Evolutionary conservation across 768 basidiomycete genomes (phyloP), one percentile per base, ranked within the genome.

Genomic region (Agaricus blazei): DNA sequence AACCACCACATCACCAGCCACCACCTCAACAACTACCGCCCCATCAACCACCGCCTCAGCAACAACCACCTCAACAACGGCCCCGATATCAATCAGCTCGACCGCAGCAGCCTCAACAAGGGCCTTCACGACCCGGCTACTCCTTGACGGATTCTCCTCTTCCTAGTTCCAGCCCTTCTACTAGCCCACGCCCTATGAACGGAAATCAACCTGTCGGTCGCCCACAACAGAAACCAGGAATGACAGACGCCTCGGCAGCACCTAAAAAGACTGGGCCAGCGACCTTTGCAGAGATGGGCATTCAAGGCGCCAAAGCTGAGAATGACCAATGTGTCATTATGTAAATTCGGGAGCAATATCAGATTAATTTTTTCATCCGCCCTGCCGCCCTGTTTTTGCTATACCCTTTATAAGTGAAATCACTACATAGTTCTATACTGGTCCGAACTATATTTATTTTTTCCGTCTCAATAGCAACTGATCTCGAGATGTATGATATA

Each of bases 271-370:
- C 65, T 6, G 64, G 58, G 45, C 62, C 60, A 49, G 59, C 69
- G 28, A 60, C 93, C 43, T 95, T 97, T 71, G 89, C 87, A 23
- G 93, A 96, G 75, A 94, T 97, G 93, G 94, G 94, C 0, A 87
- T 93, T 64, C 81, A 85, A 31, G 85, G 87, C 11, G 81, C 78
- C 27, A 90, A 88, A 63, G 80, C 83, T 43, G 84, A 93, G 63
- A 82, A 90, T 4, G 85, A 93, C 69, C 87, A 91, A 0, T 96
- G 93, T 74, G 71, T 90, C 34, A 79, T 97, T 60, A 95, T 97
- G 93, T 97, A 67, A 44, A 26, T 45, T 44, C 15, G 15, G 8
- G 27, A 11, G 31, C 15, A 9, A 28, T 28, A 36, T n/a, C 9
- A 23, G 5, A 26, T 54, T 15, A 48, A 6, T 42, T 44, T 31